Percentiles rank a stretch among this genome's conserved stretches.
phyloP scores from a whole-genome alignment of 371 early-diverging fungal species.

The Syncephalastrum racemosum region DNA sequence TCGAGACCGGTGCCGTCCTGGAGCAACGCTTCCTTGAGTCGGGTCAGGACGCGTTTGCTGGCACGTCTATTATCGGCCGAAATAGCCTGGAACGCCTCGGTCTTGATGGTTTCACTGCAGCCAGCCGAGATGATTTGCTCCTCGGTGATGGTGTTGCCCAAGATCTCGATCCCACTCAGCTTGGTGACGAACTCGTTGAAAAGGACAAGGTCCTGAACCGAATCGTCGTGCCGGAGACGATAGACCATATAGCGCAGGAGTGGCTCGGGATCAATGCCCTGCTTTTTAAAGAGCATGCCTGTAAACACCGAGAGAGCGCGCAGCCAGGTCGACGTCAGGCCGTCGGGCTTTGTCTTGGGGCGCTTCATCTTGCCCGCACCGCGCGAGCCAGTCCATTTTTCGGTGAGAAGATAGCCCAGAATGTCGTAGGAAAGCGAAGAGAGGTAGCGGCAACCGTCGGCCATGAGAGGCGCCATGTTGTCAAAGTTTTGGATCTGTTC shows the following conservation, averaged over 20 bases:
- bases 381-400: constrained; percentile 62
- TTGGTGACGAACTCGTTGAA: constrained; percentile 74
- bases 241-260: constrained; percentile 68
- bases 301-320: constrained; percentile 70
- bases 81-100: constrained; percentile 51
- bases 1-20: constrained; percentile 56
- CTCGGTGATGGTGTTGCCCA: constrained; percentile 50
- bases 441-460: constrained; percentile 85
- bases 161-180: constrained; percentile 72
- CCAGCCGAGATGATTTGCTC: constrained; percentile 68
- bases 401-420: constrained; percentile 71
- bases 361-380: constrained; percentile 40
- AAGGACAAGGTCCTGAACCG: constrained; percentile 55
- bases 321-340: constrained; percentile 52
- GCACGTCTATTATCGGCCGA: constrained; percentile 51
- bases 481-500: constrained; percentile 83
- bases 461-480: constrained; percentile 81
- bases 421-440: constrained; percentile 86
- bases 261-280: constrained; percentile 64
- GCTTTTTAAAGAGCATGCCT: constrained; percentile 72
- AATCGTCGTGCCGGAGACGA: constrained; percentile 54
- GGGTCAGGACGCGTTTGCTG: constrained; percentile 51
- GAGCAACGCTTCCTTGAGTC: constrained; percentile 62
- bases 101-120: constrained; percentile 64
- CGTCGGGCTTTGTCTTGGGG: constrained; percentile 61